These are phyloP conservation scores for Paratinospora sagittata DNA, from an alignment of 164 flowering plant genomes.

Conservation along the genomic window DNA sequence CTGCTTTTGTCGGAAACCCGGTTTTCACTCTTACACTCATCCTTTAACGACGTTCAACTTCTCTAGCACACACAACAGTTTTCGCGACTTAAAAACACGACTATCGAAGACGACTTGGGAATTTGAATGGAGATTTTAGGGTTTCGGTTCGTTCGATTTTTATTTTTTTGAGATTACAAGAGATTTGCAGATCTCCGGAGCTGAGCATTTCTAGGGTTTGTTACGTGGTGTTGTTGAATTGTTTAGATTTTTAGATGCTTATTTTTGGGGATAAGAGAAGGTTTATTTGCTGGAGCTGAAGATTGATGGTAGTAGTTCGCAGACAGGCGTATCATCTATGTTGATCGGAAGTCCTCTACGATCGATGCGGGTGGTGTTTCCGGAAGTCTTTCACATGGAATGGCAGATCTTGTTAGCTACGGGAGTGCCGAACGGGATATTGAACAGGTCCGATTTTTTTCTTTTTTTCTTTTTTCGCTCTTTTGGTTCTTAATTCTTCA, in stretches of 20 bases:
- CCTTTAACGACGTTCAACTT: constrained; percentile 3
- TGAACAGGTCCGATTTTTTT: constrained; percentile 53
- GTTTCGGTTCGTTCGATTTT: neutral
- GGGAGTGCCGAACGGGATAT: constrained; percentile 76
- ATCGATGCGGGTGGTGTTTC: constrained; percentile 61
- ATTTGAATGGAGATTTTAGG: constrained; percentile 11
- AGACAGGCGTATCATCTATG: constrained; percentile 36
- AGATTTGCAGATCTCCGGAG: constrained; percentile 13
- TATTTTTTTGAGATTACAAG: neutral
- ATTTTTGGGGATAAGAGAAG: constrained; percentile 10
- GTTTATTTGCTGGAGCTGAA: constrained; percentile 11
- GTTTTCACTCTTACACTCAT: neutral
- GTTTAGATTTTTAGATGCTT: neutral
- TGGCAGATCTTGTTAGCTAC: constrained; percentile 97
- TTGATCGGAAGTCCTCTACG: constrained; percentile 35
- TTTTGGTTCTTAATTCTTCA: neutral
- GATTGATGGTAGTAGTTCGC: constrained; percentile 31
- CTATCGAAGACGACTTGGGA: constrained; percentile 5
- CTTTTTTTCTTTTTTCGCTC: neutral
- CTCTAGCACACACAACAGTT: no score
- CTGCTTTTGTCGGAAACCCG: neutral
- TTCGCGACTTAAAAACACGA: neutral
- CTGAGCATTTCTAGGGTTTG: constrained; percentile 11
- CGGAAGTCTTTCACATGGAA: constrained; percentile 80
- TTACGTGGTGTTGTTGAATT: neutral